Percentiles rank a stretch among this genome's conserved stretches.
Evolutionary conservation across 2,329 filamentous ascomycete species (phyloP).

Genomic region (Oidium heveae): DNA sequence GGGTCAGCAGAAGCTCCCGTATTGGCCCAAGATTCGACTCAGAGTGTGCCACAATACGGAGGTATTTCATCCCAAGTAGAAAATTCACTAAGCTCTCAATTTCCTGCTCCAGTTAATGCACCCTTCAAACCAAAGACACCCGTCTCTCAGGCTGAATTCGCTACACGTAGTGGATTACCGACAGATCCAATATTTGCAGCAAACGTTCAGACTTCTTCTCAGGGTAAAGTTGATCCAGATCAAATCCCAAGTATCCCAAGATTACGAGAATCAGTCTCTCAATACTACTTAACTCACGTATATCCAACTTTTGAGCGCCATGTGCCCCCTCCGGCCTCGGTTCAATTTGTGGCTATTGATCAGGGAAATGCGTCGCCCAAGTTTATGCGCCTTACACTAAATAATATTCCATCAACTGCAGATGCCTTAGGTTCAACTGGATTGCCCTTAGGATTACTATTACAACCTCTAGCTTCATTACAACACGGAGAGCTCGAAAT

Average conservation of each 20-base stretch:
- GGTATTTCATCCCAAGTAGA: conserved; percentile 22
- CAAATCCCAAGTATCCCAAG: conserved; percentile 78
- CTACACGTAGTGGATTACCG: conserved; percentile 17
- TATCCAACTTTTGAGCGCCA: conserved; percentile 94
- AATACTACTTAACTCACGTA: conserved; percentile 63
- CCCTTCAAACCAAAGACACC: conserved; percentile 22
- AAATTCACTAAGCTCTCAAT: conserved; percentile 30
- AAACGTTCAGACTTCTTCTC: conserved; percentile 33
- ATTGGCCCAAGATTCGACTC: conserved; percentile 42
- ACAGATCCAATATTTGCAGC: conserved; percentile 15
- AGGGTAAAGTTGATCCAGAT: conserved; percentile 63
- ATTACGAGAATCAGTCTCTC: conserved; percentile 58
- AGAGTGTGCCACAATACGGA: conserved; percentile 25
- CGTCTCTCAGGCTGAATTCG: conserved; percentile 21
- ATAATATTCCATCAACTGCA: conserved; percentile 64
- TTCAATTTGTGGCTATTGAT: conserved; percentile 82
- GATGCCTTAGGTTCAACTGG: conserved; percentile 62
- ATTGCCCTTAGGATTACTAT: conserved; percentile 61
- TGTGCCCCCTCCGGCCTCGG: conserved; percentile 63
- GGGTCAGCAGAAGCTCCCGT: conserved; percentile 44
- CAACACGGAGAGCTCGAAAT: conserved; percentile 69
- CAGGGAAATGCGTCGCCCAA: conserved; percentile 95
- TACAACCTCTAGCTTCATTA: conserved; percentile 68
- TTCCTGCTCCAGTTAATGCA: conserved; percentile 30
- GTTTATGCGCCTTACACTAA: conserved; percentile 72